Evolutionary conservation across 495 filamentous ascomycete species (phyloP), one percentile per base, ranked within the genome.

Genomic region (Lepidopterella palustris): DNA sequence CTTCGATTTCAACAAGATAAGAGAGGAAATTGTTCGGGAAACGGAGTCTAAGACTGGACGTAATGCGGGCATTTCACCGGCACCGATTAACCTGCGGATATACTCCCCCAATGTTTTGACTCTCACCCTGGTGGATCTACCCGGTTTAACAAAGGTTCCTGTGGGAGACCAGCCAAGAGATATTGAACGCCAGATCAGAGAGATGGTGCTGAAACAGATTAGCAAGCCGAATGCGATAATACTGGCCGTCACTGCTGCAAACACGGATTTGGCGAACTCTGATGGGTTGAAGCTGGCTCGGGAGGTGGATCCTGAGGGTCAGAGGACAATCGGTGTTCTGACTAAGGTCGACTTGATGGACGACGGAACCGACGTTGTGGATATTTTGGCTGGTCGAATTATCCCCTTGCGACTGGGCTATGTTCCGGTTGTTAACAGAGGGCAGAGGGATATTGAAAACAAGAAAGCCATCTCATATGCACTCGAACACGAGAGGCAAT

Each of bases 301-400:
- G 63, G 95, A 99, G 75, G 93, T 97, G 27, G 95, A 99, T 69
- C 92, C 92, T 1, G 95, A 99, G 72, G 95, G 92, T 63, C 95
- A 97, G 76, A 83, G 95, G 68, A 99, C 95, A 23, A 99, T 99
- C 61, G 95, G 95, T 79, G 95, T 99, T 64, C 81, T 99, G 69
- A 97, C 92, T 57, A 99, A 99, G 80, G 92, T 99, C 54, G 95
- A 99, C 74, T 77, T 99, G 73, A 99, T 99, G 95, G 95, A 99
- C 75, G 92, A 97, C 27, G 95, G 95, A 35, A 99, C 95, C 32
- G 95, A 99, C 71, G 95, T 99, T 18, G 93, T 99, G 65, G 95
- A 99, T 78, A 99, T 99, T 78, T 82, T 99, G 67, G 93, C 95
- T 67, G 95, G 95, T 58, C 87, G 95, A 69, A 93, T 99, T 74